Evolutionary conservation across 768 basidiomycete genomes (phyloP), one percentile per base, ranked within the genome.

Genomic region (Tricholoma bakamatsutake): DNA sequence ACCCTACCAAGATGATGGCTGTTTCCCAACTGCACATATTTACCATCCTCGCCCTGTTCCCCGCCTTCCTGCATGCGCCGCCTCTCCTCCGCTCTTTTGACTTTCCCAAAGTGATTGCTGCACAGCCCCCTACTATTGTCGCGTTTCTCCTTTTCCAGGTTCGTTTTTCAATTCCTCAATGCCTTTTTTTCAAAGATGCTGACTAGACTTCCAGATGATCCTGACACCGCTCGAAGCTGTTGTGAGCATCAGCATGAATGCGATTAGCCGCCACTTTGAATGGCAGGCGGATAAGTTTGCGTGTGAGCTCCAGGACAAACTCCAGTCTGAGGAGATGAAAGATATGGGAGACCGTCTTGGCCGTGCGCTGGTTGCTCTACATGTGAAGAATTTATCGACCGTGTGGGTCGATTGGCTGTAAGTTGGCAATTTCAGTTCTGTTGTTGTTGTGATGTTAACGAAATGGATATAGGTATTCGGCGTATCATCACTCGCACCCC

Each of bases 401-500:
- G 90, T 97, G 47, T 93, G 93, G 86, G 92, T 93, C 12, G 94
- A 97, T 68, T 91, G 90, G 89, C 70, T 93, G 84, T 93, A 61
- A 66, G 88, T 53, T 18, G 5, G 7, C 13, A 52, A 24, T 10
- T 12, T 76, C 33, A 53, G 51, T 40, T 57, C 55, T 48, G 55
- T 57, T 50, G 17, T 37, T 11, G 6, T 37, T 53, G 6, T 53
- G 18, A 21, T 56, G 5, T 56, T 59, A 13, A 40, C 56, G 21
- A 27, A 49, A 60, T 46, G 43, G 51, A 12, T 17, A 49, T 57
- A 90, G 88, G 56, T 97, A 96, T 73, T 97, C 93, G 50, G 90
- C 91, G 18, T 97, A 93, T 63, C 93, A 97, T 69, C 93, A 98
- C 71, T 94, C 90, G 47, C 96, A 99, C 70, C 96, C 96, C 4